These are phyloP conservation scores for Globisporangium okanoganense DNA, from an alignment of 352 stramenopile genomes.

Conservation along the genomic window DNA sequence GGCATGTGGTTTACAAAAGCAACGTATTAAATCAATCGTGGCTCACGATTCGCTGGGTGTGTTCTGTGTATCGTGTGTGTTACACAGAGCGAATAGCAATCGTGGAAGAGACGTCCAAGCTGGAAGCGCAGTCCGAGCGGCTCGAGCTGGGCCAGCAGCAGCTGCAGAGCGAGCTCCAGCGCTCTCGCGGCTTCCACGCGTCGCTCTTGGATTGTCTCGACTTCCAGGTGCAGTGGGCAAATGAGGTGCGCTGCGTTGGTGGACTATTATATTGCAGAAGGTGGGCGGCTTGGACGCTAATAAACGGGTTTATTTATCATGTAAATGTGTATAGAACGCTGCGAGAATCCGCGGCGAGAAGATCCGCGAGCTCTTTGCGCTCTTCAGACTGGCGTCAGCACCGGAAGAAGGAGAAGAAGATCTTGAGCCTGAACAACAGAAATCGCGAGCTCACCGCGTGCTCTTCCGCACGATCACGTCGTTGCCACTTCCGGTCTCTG, in stretches of 20 bases:
- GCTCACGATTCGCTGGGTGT: not conserved
- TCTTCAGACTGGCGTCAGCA: slow-evolving; percentile 37
- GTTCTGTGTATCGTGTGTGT: not conserved
- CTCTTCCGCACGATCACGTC: slow-evolving; percentile 68
- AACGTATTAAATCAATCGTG: too few relatives aligned
- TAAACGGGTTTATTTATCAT: not conserved
- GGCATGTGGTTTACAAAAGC: not conserved
- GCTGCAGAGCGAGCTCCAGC: slow-evolving; percentile 29
- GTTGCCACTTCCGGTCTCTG: slow-evolving; percentile 68
- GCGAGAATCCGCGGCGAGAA: slow-evolving; percentile 59
- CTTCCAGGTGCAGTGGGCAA: slow-evolving; percentile 59
- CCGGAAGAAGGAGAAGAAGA: not conserved
- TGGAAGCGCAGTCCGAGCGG: slow-evolving; percentile 42
- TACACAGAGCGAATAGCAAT: slow-evolving; percentile 45
- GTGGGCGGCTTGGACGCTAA: too few relatives aligned
- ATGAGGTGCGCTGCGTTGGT: slow-evolving; percentile 28
- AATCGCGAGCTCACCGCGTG: slow-evolving; percentile 1
- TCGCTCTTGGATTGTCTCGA: slow-evolving; percentile 63
- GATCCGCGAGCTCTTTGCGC: slow-evolving; percentile 61
- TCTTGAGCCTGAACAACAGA: not conserved
- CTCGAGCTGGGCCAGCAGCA: slow-evolving; percentile 42
- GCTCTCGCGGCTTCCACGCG: slow-evolving; percentile 31
- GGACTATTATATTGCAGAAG: too few relatives aligned
- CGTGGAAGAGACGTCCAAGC: slow-evolving; percentile 43
- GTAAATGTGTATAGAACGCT: slow-evolving; percentile 36